Evolutionary conservation across 1,284 basidiomycete species (phyloP).

Genomic region (Ganoderma meredithae): DNA sequence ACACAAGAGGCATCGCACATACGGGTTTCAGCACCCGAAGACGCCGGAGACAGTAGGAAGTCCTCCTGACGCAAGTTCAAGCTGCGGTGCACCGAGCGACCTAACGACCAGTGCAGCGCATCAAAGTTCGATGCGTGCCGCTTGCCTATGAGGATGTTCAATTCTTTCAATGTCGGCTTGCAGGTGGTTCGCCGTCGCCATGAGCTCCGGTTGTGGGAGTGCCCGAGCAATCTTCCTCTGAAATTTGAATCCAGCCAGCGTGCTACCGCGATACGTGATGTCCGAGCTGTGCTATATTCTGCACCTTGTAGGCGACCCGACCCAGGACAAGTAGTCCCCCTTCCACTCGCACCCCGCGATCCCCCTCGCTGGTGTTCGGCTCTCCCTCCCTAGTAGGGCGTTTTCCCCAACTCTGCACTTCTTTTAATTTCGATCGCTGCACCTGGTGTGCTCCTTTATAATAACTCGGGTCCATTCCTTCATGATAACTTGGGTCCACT

Average conservation of each 20-base stretch:
- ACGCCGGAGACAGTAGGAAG: not conserved
- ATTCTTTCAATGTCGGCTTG: not conserved
- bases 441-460: not conserved
- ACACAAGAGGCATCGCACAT: not conserved
- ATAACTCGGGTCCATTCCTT: not conserved
- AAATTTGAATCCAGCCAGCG: not conserved
- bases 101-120: not conserved
- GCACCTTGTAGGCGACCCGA: not conserved
- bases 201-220: not conserved
- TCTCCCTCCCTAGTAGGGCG: not conserved
- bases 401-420: not conserved
- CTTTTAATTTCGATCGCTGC: not conserved
- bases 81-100: not conserved
- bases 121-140: not conserved
- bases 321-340: not conserved
- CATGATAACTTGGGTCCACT: not conserved
- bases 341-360: not conserved
- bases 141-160: not conserved
- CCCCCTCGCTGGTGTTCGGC: not conserved
- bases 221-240: not conserved
- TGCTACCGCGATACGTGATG: not conserved
- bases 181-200: not conserved
- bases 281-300: constrained; percentile 2
- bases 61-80: constrained; percentile 1
- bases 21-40: not conserved